Base-by-base conservation (phyloP, 139 green algal genomes). In the Raphidocelis subcapitata region DNA sequence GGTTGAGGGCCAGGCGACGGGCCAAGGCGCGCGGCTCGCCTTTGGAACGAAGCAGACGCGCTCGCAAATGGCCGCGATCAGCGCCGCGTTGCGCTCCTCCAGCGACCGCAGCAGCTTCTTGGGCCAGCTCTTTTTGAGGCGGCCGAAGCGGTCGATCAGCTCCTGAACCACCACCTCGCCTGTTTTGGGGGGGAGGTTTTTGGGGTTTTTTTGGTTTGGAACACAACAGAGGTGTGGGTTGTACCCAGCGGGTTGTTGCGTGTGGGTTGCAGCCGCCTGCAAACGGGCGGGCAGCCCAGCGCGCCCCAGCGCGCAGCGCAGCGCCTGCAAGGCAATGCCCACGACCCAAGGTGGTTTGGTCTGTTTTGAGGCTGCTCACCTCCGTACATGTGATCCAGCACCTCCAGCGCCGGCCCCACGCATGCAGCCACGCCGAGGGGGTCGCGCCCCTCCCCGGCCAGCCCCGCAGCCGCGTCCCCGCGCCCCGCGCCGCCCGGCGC, bases 361-460 rank as follows among this genome's bases (percentile, higher is more conserved):
- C n/a, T n/a, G n/a, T n/a, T n/a, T n/a, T n/a, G n/a, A n/a, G n/a
- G n/a, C n/a, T n/a, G n/a, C 76, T 47, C 65, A 86, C 83, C 79
- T 76, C 83, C 21, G 62, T 96, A 96, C 63, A 95, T 80, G 41
- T 81, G 75, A 66, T 96, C 90, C 65, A 96, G 72, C 54, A 92
- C 80, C 51, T 83, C 71, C 54, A 93, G 46, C 8, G 77, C 79
- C 14, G 84, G 82, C 29, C 56, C 57, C 46, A 85, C 80, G 24
- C 82, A 77, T 16, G 81, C 76, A 32, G 82, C 81, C 46, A 93
- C 32, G 16, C 88, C 88, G 60, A 88, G 67, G 2, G 79, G 79
- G 70, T 90, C 85, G 20, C 24, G 33, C 35, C 70, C 29, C 37
- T 75, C 60, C 24, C 35, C 62, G 16, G 54, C 67, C 47, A 52